A percentile compares a stretch with the other conserved stretches of the same genome.
phyloP scores from a whole-genome alignment of 2,329 filamentous ascomycete genomes.

The Aspergillus niger region DNA sequence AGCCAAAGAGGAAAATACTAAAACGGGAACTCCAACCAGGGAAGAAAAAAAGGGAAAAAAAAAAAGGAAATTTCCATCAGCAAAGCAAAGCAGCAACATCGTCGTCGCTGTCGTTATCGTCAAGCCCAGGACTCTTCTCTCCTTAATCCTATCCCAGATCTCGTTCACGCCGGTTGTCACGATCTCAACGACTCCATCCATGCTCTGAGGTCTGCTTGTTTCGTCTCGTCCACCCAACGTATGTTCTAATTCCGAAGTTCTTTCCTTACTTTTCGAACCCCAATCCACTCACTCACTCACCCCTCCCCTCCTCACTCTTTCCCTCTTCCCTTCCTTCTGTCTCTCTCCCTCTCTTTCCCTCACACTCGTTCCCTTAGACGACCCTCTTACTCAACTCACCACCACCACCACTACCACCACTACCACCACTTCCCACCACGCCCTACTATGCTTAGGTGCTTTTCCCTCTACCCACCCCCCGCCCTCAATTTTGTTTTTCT shows the following conservation, averaged over 20 bases:
- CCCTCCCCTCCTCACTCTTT: constrained; percentile 9
- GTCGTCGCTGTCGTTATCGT: constrained; percentile 14
- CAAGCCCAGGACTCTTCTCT: constrained; percentile 8
- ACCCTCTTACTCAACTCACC: constrained; percentile 4
- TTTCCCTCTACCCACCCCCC: not conserved
- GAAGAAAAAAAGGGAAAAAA: constrained; percentile 10
- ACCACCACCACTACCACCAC: not conserved
- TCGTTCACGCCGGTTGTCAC: constrained; percentile 18
- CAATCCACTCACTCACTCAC: not conserved
- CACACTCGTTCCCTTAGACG: constrained; percentile 6
- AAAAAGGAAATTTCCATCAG: constrained; percentile 18
- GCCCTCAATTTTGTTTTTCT: not conserved
- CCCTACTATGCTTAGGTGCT: constrained; percentile 5
- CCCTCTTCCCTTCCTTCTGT: constrained; percentile 7
- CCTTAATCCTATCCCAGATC: constrained; percentile 12
- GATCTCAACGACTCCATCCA: constrained; percentile 25
- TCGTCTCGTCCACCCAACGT: constrained; percentile 26
- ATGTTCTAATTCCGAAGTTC: constrained; percentile 19
- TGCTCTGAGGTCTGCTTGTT: constrained; percentile 27
- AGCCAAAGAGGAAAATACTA: constrained; percentile 19
- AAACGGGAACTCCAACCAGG: constrained; percentile 17
- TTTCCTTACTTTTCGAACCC: constrained; percentile 9
- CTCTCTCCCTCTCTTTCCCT: constrained; percentile 1
- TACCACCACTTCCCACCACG: not conserved
- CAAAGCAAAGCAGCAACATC: constrained; percentile 10